phyloP scores from a whole-genome alignment of 2,329 filamentous ascomycete species.

The Tothia fuscella region DNA sequence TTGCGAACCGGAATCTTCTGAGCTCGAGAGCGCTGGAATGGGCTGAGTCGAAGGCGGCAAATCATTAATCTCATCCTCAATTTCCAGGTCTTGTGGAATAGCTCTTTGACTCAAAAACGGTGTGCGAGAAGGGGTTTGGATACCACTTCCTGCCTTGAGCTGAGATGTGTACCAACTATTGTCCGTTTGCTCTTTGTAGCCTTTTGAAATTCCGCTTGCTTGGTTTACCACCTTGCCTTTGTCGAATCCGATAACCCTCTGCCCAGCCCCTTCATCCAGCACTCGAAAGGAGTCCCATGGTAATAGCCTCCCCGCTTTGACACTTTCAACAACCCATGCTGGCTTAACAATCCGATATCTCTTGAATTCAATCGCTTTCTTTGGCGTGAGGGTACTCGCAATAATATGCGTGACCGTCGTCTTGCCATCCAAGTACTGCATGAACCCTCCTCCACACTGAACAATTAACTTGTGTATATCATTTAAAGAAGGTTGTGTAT shows the following conservation, averaged over 20 bases:
- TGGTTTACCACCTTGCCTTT: conserved; percentile 56
- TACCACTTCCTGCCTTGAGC: conserved; percentile 33
- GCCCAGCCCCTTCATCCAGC: conserved; percentile 69
- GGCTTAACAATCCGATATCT: conserved; percentile 89
- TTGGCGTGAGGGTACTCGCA: conserved; percentile 77
- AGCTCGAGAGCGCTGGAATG: conserved; percentile 12
- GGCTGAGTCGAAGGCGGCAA: conserved; percentile 11
- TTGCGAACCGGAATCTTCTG: too few species aligned
- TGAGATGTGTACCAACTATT: conserved; percentile 74
- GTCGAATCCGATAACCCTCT: conserved; percentile 59
- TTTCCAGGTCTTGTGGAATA: conserved; percentile 12
- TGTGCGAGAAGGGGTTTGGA: conserved; percentile 15
- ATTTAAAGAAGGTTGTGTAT: conserved; percentile 86
- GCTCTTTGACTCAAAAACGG: conserved; percentile 15
- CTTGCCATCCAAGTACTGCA: conserved; percentile 91
- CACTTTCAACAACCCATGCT: conserved; percentile 85
- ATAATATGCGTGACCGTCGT: conserved; percentile 94
- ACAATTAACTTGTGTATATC: conserved; percentile 83
- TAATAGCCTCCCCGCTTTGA: conserved; percentile 66
- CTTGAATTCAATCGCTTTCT: conserved; percentile 80
- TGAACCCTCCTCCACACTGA: conserved; percentile 82
- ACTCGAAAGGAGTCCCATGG: conserved; percentile 81
- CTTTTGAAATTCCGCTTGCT: conserved; percentile 43
- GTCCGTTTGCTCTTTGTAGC: conserved; percentile 73
- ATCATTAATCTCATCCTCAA: conserved; percentile 19